These are phyloP conservation scores for Teunomyces panamensis DNA, from an alignment of 805 yeast species.

Conservation along the genomic window DNA sequence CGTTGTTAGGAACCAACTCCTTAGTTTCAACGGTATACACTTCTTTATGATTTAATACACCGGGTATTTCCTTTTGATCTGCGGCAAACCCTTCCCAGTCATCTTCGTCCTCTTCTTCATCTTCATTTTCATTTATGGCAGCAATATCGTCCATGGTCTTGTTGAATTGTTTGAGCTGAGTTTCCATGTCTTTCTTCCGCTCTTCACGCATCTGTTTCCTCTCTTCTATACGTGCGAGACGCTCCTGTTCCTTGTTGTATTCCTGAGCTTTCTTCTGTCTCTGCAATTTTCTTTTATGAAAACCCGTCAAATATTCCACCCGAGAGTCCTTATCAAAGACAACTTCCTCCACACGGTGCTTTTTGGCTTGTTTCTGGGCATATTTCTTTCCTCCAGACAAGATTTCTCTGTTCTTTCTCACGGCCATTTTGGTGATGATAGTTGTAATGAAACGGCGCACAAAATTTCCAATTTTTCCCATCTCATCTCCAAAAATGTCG, in stretches of 20 bases:
- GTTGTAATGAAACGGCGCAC: not conserved
- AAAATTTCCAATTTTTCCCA: not conserved
- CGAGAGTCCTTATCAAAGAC: conserved; percentile 79
- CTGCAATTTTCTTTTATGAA: conserved; percentile 88
- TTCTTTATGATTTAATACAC: conserved; percentile 20
- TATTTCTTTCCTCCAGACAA: conserved; percentile 85
- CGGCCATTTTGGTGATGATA: conserved; percentile 13
- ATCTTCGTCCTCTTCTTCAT: conserved; percentile 7
- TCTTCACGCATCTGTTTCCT: conserved; percentile 71
- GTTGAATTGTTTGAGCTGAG: conserved; percentile 58
- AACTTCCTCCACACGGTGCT: conserved; percentile 77
- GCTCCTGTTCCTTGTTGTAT: conserved; percentile 71
- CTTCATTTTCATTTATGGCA: conserved; percentile 8
- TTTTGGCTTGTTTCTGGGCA: conserved; percentile 61
- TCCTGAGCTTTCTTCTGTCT: conserved; percentile 85
- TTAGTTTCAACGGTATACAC: conserved; percentile 28
- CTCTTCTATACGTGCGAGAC: conserved; percentile 70
- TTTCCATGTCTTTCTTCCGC: conserved; percentile 60
- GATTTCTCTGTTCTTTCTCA: conserved; percentile 69
- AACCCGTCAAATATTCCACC: conserved; percentile 85
- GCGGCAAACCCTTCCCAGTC: conserved; percentile 43
- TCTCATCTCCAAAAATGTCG: conserved; percentile 1
- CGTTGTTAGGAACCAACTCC: conserved; percentile 20
- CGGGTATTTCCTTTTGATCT: conserved; percentile 2
- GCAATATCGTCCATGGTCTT: conserved; percentile 34